A percentile compares a stretch with the other conserved stretches of the same genome.
phyloP scores from a whole-genome alignment of 2,329 filamentous ascomycete species.

The Neoscytalidium dimidiatum region DNA sequence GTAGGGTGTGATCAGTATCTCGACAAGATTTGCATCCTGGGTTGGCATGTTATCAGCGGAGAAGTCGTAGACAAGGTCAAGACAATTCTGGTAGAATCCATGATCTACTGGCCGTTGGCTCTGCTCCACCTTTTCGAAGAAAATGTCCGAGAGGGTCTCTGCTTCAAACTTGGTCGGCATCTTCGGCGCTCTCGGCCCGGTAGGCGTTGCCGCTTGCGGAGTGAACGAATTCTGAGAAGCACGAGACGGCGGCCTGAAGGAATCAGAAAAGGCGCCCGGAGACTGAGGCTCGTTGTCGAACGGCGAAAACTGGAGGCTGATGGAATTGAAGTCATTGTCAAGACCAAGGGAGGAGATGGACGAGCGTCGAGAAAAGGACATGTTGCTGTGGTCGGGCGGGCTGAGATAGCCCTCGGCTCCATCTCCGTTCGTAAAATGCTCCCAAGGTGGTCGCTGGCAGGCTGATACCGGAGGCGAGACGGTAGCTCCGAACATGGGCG shows the following conservation, averaged over 20 bases:
- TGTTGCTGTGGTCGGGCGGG: conserved; percentile 26
- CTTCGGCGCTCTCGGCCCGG: conserved; percentile 30
- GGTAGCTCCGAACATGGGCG: conserved; percentile 25
- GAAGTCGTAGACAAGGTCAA: not conserved
- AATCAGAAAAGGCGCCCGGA: conserved; percentile 26
- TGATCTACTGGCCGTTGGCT: conserved; percentile 22
- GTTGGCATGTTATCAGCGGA: not conserved
- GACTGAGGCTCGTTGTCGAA: conserved; percentile 30
- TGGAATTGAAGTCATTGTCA: conserved; percentile 32
- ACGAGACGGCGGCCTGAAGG: conserved; percentile 26
- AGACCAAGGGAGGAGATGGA: conserved; percentile 35
- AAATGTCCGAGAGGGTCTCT: conserved; percentile 37
- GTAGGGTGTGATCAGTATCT: conserved; percentile 20
- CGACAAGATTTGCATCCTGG: not conserved
- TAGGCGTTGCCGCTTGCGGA: conserved; percentile 28
- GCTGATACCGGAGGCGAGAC: conserved; percentile 30
- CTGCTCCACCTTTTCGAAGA: conserved; percentile 32
- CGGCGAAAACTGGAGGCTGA: conserved; percentile 30
- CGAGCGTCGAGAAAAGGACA: conserved; percentile 32
- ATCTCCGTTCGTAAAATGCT: conserved; percentile 34
- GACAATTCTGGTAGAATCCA: not conserved
- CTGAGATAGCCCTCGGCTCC: conserved; percentile 25
- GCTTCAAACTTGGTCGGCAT: conserved; percentile 38
- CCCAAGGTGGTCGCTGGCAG: conserved; percentile 37
- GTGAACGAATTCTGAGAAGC: conserved; percentile 28